Conservation (phyloP, 495 filamentous ascomycete species). For the Xylaria cubensis region DNA sequence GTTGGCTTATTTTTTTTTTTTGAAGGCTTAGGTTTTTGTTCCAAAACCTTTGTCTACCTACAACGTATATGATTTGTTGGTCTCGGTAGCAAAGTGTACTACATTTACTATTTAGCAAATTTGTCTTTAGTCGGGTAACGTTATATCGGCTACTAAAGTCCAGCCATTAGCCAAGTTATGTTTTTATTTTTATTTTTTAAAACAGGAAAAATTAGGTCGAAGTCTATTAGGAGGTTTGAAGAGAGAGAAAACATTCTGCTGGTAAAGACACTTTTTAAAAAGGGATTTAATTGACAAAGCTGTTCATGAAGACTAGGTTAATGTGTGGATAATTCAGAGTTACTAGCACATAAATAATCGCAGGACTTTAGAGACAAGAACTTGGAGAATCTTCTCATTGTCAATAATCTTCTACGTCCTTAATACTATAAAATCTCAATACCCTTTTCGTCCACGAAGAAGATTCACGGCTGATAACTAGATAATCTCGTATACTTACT, state of each 20-base stretch:
- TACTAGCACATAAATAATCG: background rate
- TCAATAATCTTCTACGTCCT: background rate
- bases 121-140: background rate
- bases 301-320: background rate
- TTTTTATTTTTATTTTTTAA: no score
- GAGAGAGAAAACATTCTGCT: background rate
- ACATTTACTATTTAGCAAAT: background rate
- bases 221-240: background rate
- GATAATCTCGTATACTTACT: background rate
- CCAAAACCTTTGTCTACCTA: background rate
- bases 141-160: background rate
- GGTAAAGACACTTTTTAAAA: background rate
- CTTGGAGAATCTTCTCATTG: background rate
- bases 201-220: background rate
- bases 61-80: background rate
- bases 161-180: background rate
- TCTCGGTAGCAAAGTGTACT: background rate
- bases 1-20: background rate
- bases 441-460: background rate
- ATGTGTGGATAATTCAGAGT: background rate
- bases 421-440: background rate
- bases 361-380: background rate
- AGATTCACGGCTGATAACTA: background rate
- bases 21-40: background rate
- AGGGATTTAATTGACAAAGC: background rate